Base-by-base conservation (phyloP, 1,284 basidiomycete genomes). In the Volvariella surrecta region DNA sequence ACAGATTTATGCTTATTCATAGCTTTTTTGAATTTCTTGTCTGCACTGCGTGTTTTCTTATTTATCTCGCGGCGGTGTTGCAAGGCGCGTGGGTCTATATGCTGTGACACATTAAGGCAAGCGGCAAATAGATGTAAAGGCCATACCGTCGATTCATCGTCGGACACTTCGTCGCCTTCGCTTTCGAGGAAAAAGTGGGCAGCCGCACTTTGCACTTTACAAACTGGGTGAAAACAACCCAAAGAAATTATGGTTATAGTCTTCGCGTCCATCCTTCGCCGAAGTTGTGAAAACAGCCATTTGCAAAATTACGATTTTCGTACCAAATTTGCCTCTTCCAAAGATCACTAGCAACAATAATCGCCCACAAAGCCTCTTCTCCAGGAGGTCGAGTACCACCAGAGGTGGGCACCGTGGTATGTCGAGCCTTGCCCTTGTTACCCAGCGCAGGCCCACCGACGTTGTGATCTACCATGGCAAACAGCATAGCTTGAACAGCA, bases 311-410 rank as follows among this genome's bases (percentile, higher is more conserved):
- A 11, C 24, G 24, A 11, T 11, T 6, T 6, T 6, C 76, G 47
- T 50, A 86, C 93, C 95, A 99, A 32, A 96, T 80, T 28, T 83
- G 80, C 64, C 95, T 98, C 54, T 78, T 79, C 96, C 95, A 99
- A 19, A 99, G 70, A 55, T 99, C 94, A 57, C 90, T 88, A 11
- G 94, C 90, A 43, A 99, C 66, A 40, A 95, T 86, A 37, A 99
- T 85, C 1, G 96, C 95, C 95, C 96, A 99, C 76, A 98, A 88
- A 1, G 95, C 94, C 57, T 98, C 95, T 31, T 89, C 87, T 4
- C 81, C 79, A 44, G 69, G 68, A 48, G 68, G 63, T 28, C 67
- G 67, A 21, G 69, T 62, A 4, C 57, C 58, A 47, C 71, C 68
- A 45, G 62, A 64, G 0, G 64, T 59, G n/a, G 65, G 54, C 6